phyloP scores from a whole-genome alignment of 2,329 filamentous ascomycete species.

The Colletotrichum eremochloae region DNA sequence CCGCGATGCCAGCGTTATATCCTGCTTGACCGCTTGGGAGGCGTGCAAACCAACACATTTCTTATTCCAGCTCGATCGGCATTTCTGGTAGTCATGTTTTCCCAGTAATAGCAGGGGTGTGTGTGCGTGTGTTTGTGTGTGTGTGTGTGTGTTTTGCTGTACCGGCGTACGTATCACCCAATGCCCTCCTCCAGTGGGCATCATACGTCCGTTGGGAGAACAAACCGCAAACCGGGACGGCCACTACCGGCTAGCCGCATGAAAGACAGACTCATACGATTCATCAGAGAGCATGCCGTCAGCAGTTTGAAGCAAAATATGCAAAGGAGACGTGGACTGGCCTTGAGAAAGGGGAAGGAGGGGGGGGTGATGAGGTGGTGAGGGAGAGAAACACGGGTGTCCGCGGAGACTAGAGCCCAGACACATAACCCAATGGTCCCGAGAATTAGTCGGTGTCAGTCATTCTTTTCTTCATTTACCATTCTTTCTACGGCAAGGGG shows the following conservation, averaged over 20 bases:
- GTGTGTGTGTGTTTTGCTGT: neutral
- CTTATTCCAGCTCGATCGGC: slow-evolving; percentile 20
- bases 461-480: neutral
- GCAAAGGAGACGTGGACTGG: neutral
- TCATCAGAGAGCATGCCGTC: neutral
- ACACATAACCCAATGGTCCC: neutral
- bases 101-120: neutral
- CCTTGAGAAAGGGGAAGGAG: too few relatives aligned
- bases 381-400: neutral
- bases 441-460: neutral
- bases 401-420: neutral
- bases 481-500: neutral
- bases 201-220: neutral
- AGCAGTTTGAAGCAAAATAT: slow-evolving; percentile 1
- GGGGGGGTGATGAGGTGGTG: too few relatives aligned
- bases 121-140: too few relatives aligned
- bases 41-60: slow-evolving; percentile 15
- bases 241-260: slow-evolving; percentile 14
- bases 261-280: neutral
- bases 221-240: slow-evolving; percentile 1
- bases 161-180: neutral
- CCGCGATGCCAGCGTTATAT: neutral
- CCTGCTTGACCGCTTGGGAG: slow-evolving; percentile 1
- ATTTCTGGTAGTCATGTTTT: slow-evolving; percentile 10
- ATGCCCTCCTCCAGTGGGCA: neutral